Conservation (phyloP, 2,329 filamentous ascomycete genomes). For the Podosphaera aphanis region DNA sequence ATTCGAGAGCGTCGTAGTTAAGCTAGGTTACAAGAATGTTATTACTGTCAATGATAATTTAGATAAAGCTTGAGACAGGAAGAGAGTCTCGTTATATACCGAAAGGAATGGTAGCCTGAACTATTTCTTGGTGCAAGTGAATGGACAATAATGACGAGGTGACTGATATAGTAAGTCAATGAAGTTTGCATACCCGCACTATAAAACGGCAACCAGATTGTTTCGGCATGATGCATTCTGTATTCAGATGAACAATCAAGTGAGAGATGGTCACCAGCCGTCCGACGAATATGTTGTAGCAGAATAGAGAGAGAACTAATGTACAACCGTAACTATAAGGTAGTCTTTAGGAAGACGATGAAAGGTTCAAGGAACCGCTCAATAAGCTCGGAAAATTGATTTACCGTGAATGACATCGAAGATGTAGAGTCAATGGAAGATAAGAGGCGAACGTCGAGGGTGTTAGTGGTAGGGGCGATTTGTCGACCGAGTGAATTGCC, state of each 20-base stretch:
- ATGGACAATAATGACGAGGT: constrained; percentile 14
- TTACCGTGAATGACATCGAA: too few relatives aligned
- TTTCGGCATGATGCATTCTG: constrained; percentile 17
- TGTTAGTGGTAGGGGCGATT: too few relatives aligned
- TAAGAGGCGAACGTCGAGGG: too few relatives aligned
- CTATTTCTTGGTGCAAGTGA: constrained; percentile 12
- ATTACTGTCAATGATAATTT: constrained; percentile 9
- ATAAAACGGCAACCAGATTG: constrained; percentile 15
- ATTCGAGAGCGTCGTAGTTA: background rate
- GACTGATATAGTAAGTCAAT: constrained; percentile 7
- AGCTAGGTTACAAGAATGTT: constrained; percentile 3
- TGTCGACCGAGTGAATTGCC: too few relatives aligned
- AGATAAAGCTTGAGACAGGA: constrained; percentile 11
- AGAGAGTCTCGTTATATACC: constrained; percentile 14
- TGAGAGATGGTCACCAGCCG: background rate
- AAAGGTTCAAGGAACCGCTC: too few relatives aligned
- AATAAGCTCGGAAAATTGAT: too few relatives aligned
- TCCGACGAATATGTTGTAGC: background rate
- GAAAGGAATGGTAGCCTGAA: constrained; percentile 12
- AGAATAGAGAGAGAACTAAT: background rate
- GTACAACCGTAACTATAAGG: background rate
- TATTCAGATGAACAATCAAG: background rate
- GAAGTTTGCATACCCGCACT: constrained; percentile 14
- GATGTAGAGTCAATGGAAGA: too few relatives aligned
- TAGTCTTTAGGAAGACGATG: too few relatives aligned